These are phyloP conservation scores for Coprinopsis strossmayeri DNA, from an alignment of 768 basidiomycete species.

Conservation along the genomic window DNA sequence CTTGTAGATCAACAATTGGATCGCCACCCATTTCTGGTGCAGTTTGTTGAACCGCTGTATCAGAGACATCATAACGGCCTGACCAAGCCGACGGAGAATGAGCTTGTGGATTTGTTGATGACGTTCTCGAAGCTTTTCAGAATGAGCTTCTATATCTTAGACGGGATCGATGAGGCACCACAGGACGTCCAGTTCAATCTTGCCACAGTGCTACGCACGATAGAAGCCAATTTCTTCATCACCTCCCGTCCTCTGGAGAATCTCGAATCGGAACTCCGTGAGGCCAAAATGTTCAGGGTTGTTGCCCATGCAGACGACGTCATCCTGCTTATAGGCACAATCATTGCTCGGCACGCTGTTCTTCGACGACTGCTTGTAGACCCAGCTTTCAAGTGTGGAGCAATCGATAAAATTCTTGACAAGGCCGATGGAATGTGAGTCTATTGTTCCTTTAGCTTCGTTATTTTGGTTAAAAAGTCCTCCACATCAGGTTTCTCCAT, in stretches of 20 bases:
- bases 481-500: not conserved
- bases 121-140: not conserved
- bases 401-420: not conserved
- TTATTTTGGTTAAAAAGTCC: not conserved
- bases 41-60: not conserved
- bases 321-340: not conserved
- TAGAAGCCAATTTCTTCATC: not conserved
- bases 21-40: not conserved
- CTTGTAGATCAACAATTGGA: not conserved
- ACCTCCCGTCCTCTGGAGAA: constrained; percentile 1
- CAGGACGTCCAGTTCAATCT: not conserved
- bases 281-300: not conserved
- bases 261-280: not conserved
- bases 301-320: not conserved
- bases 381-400: no score
- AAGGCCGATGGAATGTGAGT: constrained; percentile 6
- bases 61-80: not conserved
- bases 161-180: constrained; percentile 1
- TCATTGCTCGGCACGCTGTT: no score
- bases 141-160: not conserved
- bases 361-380: no score
- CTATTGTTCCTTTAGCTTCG: no score
- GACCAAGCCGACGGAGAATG: not conserved
- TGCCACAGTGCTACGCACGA: not conserved
- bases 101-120: not conserved